Base-by-base conservation (phyloP, 1,284 basidiomycete species). In the Limonomyces culmigenus region DNA sequence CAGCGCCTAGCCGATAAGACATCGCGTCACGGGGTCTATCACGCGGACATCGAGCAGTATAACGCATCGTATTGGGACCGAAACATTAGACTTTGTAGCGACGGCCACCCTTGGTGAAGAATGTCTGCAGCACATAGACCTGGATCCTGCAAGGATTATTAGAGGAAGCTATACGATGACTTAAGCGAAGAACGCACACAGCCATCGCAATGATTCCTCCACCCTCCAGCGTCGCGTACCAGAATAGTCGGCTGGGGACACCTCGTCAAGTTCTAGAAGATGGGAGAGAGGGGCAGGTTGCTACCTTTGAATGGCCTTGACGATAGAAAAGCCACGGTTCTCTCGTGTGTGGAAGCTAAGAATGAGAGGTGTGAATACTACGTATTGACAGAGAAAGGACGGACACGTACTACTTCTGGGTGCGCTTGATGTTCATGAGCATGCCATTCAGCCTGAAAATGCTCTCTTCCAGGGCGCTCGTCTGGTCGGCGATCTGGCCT, bases 121-220 rank as follows among this genome's bases (percentile, higher is more conserved):
- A 92, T 16, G 85, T 91, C 56, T 91, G 87, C 25, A 92, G 67
- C 34, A 91, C 65, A 54, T 88, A 92, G 17, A 91, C 83, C 57
- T 92, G 88, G 39, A 80, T 56, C 11, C 86, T 91, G 49, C n/a
- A 37, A 31, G 18, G 23, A 27, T 27, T 31, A 41, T 23, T 38
- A 32, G 33, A 33, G 39, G 29, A 41, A 43, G 29, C 45, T 35
- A n/a, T 8, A 25, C 6, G 17, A 35, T 14, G 21, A 17, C 17
- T 38, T 13, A 40, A 27, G 34, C 35, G 27, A 30, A 33, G 32
- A 20, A 65, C 78, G 42, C 58, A 85, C 81, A 73, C 56, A 19
- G 87, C 84, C 81, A 92, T 91, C 20, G 65, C 73, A 40, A 88
- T 63, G 36, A 92, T 67, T 5, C 67, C 80, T 25, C 78, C 38